phyloP scores from a whole-genome alignment of 2,329 filamentous ascomycete species.

The Hirsutella rhossiliensis region DNA sequence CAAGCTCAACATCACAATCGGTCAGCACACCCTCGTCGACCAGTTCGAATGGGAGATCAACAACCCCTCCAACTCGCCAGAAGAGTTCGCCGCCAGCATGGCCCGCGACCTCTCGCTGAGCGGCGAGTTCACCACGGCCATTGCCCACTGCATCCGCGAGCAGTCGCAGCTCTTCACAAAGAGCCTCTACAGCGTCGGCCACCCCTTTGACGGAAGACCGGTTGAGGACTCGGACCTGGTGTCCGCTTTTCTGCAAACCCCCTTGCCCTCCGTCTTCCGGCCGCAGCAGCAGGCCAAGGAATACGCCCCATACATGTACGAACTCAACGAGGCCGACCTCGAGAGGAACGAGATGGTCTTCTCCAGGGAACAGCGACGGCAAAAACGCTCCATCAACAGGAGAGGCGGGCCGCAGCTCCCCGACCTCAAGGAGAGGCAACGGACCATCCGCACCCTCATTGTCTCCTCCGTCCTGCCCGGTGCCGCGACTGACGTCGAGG shows the following conservation, averaged over 20 bases:
- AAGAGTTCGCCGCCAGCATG: slow-evolving; percentile 88
- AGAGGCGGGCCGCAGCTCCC: slow-evolving; percentile 85
- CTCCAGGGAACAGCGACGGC: slow-evolving; percentile 81
- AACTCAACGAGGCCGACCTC: slow-evolving; percentile 80
- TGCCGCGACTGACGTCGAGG: slow-evolving; percentile 66
- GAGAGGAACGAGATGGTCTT: slow-evolving; percentile 88
- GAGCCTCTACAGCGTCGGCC: slow-evolving; percentile 83
- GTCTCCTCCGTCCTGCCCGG: slow-evolving; percentile 90
- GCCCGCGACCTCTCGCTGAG: slow-evolving; percentile 79
- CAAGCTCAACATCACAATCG: slow-evolving; percentile 96
- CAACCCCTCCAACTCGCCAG: slow-evolving; percentile 83
- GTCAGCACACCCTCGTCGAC: slow-evolving; percentile 83
- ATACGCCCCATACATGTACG: slow-evolving; percentile 85
- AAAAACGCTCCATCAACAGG: slow-evolving; percentile 91
- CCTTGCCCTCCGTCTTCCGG: slow-evolving; percentile 71
- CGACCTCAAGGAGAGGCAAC: slow-evolving; percentile 90
- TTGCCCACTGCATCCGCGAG: slow-evolving; percentile 94
- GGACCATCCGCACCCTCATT: slow-evolving; percentile 83
- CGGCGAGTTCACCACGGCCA: slow-evolving; percentile 93
- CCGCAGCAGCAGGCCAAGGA: slow-evolving; percentile 90
- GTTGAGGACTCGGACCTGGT: slow-evolving; percentile 87
- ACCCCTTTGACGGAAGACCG: slow-evolving; percentile 88
- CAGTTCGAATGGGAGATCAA: slow-evolving; percentile 99
- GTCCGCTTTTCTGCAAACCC: slow-evolving; percentile 74
- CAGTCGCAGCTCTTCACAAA: slow-evolving; percentile 90